Evolutionary conservation across 2,329 filamentous ascomycete species (phyloP).

Genomic region (Trichoderma sp.): DNA sequence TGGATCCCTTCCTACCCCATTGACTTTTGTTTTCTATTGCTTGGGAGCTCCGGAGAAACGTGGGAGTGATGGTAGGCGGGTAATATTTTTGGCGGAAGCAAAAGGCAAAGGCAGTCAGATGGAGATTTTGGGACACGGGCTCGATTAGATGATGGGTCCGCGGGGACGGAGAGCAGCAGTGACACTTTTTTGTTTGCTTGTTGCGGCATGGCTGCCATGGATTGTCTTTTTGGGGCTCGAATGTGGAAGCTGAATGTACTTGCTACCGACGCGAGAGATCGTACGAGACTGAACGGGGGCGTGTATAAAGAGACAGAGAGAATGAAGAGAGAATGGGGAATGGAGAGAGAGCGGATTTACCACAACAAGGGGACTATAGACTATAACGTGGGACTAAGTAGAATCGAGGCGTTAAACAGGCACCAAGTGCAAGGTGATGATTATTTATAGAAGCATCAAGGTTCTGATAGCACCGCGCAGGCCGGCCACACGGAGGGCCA

Average conservation of each 20-base stretch:
- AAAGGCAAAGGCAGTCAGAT: neutral
- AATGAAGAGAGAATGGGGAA: neutral
- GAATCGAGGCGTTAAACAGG: neutral
- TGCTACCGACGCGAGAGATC: neutral
- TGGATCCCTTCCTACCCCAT: neutral
- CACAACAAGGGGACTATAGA: neutral
- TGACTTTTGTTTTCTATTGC: neutral
- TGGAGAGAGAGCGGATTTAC: neutral
- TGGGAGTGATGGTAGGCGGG: neutral
- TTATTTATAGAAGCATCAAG: conserved; percentile 16
- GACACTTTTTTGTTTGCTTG: neutral
- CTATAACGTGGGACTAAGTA: neutral
- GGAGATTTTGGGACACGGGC: neutral
- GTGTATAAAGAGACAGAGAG: neutral
- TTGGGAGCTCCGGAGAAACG: neutral
- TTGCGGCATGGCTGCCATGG: neutral
- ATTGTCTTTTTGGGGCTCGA: neutral
- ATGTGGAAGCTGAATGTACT: neutral
- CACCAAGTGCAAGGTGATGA: neutral
- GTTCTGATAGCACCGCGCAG: conserved; percentile 2
- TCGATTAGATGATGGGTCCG: neutral
- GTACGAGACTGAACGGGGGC: neutral
- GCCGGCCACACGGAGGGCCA: neutral
- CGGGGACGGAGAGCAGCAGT: neutral
- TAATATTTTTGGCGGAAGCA: neutral